phyloP scores from a whole-genome alignment of 768 basidiomycete genomes.

The Kwoniella sp. region DNA sequence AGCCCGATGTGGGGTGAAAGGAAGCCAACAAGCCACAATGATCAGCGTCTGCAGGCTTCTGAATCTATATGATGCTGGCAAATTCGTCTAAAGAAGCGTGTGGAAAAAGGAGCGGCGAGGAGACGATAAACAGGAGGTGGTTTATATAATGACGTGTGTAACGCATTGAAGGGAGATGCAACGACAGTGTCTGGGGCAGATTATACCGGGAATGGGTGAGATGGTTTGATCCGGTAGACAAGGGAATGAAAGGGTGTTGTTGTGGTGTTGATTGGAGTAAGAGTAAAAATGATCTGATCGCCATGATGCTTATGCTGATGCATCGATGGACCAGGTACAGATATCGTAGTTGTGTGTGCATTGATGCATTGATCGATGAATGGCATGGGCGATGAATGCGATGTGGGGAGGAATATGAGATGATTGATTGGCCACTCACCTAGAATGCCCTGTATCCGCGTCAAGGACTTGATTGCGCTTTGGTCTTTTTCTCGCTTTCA shows the following conservation, averaged over 20 bases:
- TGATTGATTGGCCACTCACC: conserved; percentile 1
- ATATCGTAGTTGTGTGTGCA: not conserved
- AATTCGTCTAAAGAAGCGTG: not conserved
- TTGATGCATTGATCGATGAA: not conserved
- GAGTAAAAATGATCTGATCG: not conserved
- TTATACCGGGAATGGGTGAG: not conserved
- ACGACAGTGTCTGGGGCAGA: not conserved
- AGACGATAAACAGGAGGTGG: not conserved
- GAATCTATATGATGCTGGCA: not conserved
- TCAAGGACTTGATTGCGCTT: not conserved
- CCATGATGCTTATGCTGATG: not conserved
- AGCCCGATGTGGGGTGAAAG: not conserved
- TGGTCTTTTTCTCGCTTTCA: not conserved
- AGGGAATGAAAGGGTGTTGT: not conserved
- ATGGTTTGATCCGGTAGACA: not conserved
- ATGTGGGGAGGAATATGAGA: too few species aligned
- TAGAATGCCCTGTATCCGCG: not conserved
- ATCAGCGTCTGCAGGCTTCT: not conserved
- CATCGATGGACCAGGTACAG: not conserved
- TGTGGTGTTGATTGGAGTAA: not conserved
- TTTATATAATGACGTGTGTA: not conserved
- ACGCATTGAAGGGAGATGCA: not conserved
- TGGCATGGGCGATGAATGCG: not conserved
- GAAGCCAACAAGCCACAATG: not conserved
- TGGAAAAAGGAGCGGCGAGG: not conserved